A percentile compares a stretch with the other conserved stretches of the same genome.
Evolutionary conservation across 768 basidiomycete species (phyloP).

Genomic region (Pulveroboletus sp.): DNA sequence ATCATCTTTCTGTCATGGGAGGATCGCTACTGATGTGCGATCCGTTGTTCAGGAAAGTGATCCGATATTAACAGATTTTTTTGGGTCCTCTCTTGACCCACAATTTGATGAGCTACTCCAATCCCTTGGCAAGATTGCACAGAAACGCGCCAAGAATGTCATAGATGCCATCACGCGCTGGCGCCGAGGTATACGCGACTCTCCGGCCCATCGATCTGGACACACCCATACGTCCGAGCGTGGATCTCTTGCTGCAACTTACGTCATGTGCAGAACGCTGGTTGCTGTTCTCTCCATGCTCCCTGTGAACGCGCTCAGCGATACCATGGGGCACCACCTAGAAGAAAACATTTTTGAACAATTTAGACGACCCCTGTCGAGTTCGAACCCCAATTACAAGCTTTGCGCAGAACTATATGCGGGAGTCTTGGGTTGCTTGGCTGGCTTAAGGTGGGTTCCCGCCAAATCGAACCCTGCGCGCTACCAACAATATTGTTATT

Average conservation of each 20-base stretch:
- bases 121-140: conserved; percentile 82
- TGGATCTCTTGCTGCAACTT: conserved; percentile 79
- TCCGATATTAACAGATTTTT: conserved; percentile 57
- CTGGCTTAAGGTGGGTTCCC: conserved; percentile 66
- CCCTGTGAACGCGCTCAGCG: conserved; percentile 75
- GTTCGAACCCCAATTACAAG: conserved; percentile 72
- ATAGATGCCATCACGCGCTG: conserved; percentile 86
- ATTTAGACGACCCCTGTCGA: conserved; percentile 62
- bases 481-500: not conserved
- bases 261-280: conserved; percentile 86
- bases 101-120: conserved; percentile 84
- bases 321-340: conserved; percentile 72
- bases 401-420: conserved; percentile 83
- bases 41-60: conserved; percentile 57
- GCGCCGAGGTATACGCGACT: conserved; percentile 75
- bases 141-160: conserved; percentile 79
- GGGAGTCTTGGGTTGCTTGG: conserved; percentile 78
- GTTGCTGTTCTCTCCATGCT: conserved; percentile 72
- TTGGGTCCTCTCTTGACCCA: conserved; percentile 71
- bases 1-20: not conserved
- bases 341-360: conserved; percentile 90
- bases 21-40: conserved; percentile 1
- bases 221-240: conserved; percentile 49
- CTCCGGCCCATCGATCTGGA: conserved; percentile 36
- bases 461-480: not conserved